Evolutionary conservation across 225 moss, liverwort and hornwort genomes (phyloP).

Genomic region (Anthoceros angustus): DNA sequence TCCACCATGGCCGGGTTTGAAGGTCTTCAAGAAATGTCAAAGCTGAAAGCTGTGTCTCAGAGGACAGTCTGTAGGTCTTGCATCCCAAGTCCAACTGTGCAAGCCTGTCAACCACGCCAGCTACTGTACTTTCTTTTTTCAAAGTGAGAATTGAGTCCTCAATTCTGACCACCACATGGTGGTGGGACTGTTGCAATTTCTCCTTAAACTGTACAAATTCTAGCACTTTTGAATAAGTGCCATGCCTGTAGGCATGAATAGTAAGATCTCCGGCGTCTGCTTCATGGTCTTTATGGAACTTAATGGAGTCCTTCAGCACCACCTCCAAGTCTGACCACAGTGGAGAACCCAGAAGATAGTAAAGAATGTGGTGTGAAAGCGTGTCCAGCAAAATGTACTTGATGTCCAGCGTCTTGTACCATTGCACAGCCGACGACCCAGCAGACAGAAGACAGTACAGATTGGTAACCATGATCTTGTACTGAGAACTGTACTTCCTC

Average conservation of each 20-base stretch:
- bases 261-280: slow-evolving; percentile 76
- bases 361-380: slow-evolving; percentile 73
- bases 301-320: slow-evolving; percentile 43
- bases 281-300: slow-evolving; percentile 72
- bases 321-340: slow-evolving; percentile 58
- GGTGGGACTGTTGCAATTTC: slow-evolving; percentile 79
- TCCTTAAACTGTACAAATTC: slow-evolving; percentile 92
- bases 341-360: slow-evolving; percentile 45
- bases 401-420: slow-evolving; percentile 82
- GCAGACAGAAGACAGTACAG: slow-evolving; percentile 65
- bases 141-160: slow-evolving; percentile 56
- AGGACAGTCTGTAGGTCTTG: slow-evolving; percentile 41
- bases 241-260: slow-evolving; percentile 69
- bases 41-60: slow-evolving; percentile 32
- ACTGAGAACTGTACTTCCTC: slow-evolving; percentile 76
- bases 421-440: slow-evolving; percentile 51
- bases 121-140: slow-evolving; percentile 24
- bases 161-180: slow-evolving; percentile 55
- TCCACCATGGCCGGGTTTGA: slow-evolving; percentile 90
- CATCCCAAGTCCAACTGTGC: slow-evolving; percentile 47
- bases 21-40: slow-evolving; percentile 84
- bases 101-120: slow-evolving; percentile 28
- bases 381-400: slow-evolving; percentile 84
- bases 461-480: slow-evolving; percentile 64
- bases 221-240: slow-evolving; percentile 75